Evolutionary conservation across 2,329 filamentous ascomycete genomes (phyloP).

Genomic region (Sphaerulina musiva): DNA sequence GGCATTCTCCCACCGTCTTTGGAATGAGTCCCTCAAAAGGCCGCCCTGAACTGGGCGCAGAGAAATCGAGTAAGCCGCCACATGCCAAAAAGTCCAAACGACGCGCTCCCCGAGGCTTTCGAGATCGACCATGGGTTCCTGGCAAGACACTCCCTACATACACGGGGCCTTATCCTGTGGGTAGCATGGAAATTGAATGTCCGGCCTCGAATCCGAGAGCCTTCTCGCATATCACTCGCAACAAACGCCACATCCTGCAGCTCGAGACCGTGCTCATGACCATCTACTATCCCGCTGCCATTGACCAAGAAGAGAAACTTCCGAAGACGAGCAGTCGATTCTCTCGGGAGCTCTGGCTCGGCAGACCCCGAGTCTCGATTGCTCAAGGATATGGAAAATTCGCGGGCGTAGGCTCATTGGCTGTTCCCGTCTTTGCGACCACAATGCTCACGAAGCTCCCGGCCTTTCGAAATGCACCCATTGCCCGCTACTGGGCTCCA

Average conservation of each 20-base stretch:
- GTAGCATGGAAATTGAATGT: constrained; percentile 52
- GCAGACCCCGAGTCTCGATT: constrained; percentile 50
- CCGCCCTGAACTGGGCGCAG: constrained; percentile 15
- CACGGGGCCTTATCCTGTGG: constrained; percentile 48
- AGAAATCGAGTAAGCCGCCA: constrained; percentile 30
- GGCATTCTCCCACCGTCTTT: neutral
- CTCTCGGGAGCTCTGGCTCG: constrained; percentile 54
- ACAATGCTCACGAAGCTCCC: constrained; percentile 61
- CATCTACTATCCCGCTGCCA: constrained; percentile 56
- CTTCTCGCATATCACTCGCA: constrained; percentile 47
- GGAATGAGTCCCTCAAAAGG: constrained; percentile 11
- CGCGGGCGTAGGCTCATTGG: constrained; percentile 46
- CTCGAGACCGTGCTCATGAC: constrained; percentile 57
- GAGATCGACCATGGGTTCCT: constrained; percentile 29
- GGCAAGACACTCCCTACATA: constrained; percentile 45
- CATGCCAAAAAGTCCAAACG: constrained; percentile 42
- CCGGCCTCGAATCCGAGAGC: constrained; percentile 43
- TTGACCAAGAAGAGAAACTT: constrained; percentile 34
- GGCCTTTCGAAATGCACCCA: constrained; percentile 54
- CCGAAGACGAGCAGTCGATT: constrained; percentile 32
- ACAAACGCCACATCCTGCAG: constrained; percentile 44
- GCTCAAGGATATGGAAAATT: constrained; percentile 55
- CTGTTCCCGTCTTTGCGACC: constrained; percentile 49
- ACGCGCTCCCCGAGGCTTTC: constrained; percentile 13
- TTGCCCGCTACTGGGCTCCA: constrained; percentile 48